A percentile compares a stretch with the other conserved stretches of the same genome.
phyloP scores from a whole-genome alignment of 2,329 filamentous ascomycete species.

The Colletotrichum sp. region DNA sequence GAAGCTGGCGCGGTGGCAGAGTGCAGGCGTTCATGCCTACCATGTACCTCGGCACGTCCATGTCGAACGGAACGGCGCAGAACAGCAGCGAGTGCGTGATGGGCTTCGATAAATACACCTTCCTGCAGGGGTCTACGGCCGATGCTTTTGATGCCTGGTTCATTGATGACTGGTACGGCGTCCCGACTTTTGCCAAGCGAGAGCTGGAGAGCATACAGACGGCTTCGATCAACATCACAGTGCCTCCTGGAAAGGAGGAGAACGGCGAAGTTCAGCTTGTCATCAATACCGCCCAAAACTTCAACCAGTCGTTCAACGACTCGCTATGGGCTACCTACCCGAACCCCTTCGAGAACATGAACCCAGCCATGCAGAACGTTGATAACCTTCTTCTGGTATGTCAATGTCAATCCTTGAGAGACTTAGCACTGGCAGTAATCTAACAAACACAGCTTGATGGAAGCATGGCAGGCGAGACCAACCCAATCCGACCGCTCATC shows the following conservation, averaged over 20 bases:
- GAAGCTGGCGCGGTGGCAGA: slow-evolving; percentile 33
- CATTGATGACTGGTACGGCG: slow-evolving; percentile 29
- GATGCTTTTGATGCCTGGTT: slow-evolving; percentile 31
- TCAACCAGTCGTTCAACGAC: slow-evolving; percentile 32
- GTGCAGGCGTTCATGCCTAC: slow-evolving; percentile 33
- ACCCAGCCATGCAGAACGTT: slow-evolving; percentile 27
- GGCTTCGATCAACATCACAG: slow-evolving; percentile 15
- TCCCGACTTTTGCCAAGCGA: slow-evolving; percentile 29
- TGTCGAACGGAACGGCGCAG: slow-evolving; percentile 27
- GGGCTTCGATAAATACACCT: slow-evolving; percentile 35
- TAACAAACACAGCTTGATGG: slow-evolving; percentile 29
- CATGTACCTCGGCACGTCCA: slow-evolving; percentile 31
- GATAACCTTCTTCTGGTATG: slow-evolving; percentile 30
- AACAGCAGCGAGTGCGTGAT: slow-evolving; percentile 31
- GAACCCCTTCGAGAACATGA: slow-evolving; percentile 34
- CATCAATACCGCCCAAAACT: slow-evolving; percentile 26
- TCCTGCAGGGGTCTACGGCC: slow-evolving; percentile 34
- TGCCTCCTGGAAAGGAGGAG: slow-evolving; percentile 6
- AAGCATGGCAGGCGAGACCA: slow-evolving; percentile 32
- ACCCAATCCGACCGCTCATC: slow-evolving; percentile 32
- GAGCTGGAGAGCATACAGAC: slow-evolving; percentile 14
- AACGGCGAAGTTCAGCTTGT: slow-evolving; percentile 27
- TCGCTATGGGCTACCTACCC: slow-evolving; percentile 34
- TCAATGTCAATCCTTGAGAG: not conserved
- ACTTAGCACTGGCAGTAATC: not conserved